These are phyloP conservation scores for Ceratobasidium sp. DNA, from an alignment of 1,284 basidiomycete genomes.

Conservation along the genomic window DNA sequence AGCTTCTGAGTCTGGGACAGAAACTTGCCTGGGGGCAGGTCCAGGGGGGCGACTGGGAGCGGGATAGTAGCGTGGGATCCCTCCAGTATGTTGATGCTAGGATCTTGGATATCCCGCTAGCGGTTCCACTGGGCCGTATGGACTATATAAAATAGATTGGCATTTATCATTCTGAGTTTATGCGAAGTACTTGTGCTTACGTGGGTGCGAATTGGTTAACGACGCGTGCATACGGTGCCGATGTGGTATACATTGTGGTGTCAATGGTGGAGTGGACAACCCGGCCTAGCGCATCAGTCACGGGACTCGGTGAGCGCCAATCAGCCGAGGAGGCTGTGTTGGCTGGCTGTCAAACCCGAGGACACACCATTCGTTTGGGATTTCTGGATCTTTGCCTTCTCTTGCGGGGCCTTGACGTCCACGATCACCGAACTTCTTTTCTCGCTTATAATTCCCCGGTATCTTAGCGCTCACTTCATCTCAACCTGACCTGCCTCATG, in stretches of 20 bases:
- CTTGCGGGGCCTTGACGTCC: not conserved
- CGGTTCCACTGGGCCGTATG: too few species aligned
- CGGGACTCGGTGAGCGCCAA: not conserved
- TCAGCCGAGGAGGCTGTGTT: constrained; percentile 5
- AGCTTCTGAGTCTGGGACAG: not conserved
- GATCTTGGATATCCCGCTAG: too few species aligned
- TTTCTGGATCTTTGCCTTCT: not conserved
- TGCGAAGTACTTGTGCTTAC: too few species aligned
- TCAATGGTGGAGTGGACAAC: not conserved
- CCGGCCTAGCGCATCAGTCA: not conserved
- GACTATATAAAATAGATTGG: too few species aligned
- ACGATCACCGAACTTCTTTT: not conserved
- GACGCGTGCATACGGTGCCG: too few species aligned
- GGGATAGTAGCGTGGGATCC: not conserved
- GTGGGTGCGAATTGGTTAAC: too few species aligned
- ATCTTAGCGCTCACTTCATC: not conserved
- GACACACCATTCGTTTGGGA: not conserved
- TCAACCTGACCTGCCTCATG: constrained; percentile 6
- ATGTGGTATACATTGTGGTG: not conserved
- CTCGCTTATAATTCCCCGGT: not conserved
- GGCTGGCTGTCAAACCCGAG: not conserved
- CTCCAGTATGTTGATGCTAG: too few species aligned
- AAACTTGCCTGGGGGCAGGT: not conserved
- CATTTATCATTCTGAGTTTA: too few species aligned
- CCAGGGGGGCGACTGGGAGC: too few species aligned